phyloP scores from a whole-genome alignment of 441 rosid genomes.

The Kokia cookei region DNA sequence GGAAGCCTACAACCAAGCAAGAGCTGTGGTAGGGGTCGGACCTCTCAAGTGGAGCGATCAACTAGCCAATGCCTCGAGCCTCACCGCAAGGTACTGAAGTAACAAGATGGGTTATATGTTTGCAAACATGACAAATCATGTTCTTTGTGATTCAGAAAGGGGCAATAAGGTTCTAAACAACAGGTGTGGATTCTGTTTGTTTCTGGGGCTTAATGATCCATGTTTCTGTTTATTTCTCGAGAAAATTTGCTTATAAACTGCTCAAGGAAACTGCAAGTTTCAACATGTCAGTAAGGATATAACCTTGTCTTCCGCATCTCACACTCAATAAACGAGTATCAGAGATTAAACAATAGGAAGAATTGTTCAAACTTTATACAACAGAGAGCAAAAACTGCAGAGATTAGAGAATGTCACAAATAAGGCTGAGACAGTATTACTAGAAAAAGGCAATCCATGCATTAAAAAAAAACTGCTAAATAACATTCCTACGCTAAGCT shows the following conservation, averaged over 20 bases:
- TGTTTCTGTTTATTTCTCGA: neutral
- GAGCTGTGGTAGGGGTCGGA: slow-evolving; percentile 52
- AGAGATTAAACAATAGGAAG: neutral
- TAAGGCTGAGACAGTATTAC: neutral
- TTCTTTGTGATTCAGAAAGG: slow-evolving; percentile 41
- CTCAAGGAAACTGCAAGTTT: neutral
- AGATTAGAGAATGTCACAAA: neutral
- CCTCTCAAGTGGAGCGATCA: slow-evolving; percentile 59
- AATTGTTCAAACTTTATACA: slow-evolving; percentile 1
- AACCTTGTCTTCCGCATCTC: neutral
- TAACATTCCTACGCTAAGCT: neutral
- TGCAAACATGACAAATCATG: slow-evolving; percentile 44
- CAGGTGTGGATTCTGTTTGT: neutral
- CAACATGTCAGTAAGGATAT: neutral
- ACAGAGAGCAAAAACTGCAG: neutral
- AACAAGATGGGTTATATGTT: slow-evolving; percentile 54
- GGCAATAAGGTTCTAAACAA: slow-evolving; percentile 38
- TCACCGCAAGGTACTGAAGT: slow-evolving; percentile 52
- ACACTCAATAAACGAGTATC: neutral
- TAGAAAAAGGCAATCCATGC: neutral
- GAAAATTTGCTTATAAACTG: neutral
- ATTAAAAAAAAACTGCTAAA: neutral
- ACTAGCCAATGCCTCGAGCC: slow-evolving; percentile 44
- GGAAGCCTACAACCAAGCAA: slow-evolving; percentile 64
- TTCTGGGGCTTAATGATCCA: neutral